A percentile compares a stretch with the other conserved stretches of the same genome.
phyloP scores from a whole-genome alignment of 305 asterid species.

The Plantago coronopus region DNA sequence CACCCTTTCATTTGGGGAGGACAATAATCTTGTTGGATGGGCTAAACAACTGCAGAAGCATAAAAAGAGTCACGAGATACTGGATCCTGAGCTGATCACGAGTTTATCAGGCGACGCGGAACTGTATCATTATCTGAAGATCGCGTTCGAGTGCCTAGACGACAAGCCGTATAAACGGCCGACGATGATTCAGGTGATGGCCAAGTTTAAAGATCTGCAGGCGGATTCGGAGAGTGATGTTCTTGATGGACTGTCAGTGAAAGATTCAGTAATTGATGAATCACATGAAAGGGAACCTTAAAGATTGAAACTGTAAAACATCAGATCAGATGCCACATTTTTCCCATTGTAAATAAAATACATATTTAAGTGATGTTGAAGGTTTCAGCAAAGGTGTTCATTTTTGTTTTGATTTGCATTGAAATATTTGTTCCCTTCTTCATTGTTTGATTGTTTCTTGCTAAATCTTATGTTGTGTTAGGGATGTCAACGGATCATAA shows the following conservation, averaged over 20 bases:
- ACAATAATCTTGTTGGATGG: conserved; percentile 88
- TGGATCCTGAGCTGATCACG: conserved; percentile 57
- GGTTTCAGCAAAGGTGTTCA: conserved; percentile 16
- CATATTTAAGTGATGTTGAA: conserved; percentile 22
- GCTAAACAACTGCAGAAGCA: conserved; percentile 67
- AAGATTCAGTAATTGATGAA: conserved; percentile 66
- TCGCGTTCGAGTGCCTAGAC: conserved; percentile 80
- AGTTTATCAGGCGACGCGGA: conserved; percentile 56
- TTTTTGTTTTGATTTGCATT: not conserved
- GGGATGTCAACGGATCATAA: no score
- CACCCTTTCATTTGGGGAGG: conserved; percentile 68
- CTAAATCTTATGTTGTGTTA: conserved; percentile 17
- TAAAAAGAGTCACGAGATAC: conserved; percentile 54
- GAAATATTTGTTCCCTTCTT: conserved; percentile 8
- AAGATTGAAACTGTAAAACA: not conserved
- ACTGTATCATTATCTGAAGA: conserved; percentile 58
- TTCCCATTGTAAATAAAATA: conserved; percentile 37
- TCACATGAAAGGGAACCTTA: conserved; percentile 54
- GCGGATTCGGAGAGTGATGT: conserved; percentile 69
- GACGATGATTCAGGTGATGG: conserved; percentile 93
- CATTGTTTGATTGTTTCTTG: conserved; percentile 25
- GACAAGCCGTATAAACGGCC: conserved; percentile 78
- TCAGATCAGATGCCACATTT: conserved; percentile 11
- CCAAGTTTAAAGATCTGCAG: conserved; percentile 78
- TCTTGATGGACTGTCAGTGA: conserved; percentile 71